A percentile compares a stretch with the other conserved stretches of the same genome.
phyloP scores from a whole-genome alignment of 169 alveolate species.

The Prorocentrum cordatum region DNA sequence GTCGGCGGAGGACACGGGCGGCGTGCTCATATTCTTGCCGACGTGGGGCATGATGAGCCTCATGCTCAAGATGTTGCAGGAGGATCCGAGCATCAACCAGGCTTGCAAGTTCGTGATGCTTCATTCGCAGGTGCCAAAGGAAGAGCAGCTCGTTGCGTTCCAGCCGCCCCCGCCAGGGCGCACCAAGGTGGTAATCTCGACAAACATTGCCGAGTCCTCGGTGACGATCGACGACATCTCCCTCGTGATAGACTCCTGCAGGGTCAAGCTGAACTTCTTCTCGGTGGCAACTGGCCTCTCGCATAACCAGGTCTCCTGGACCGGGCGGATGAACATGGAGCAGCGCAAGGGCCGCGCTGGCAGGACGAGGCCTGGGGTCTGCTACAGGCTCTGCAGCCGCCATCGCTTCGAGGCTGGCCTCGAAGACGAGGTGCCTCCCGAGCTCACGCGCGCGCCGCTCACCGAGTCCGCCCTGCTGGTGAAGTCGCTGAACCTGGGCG shows the following conservation, averaged over 20 bases:
- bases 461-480: conserved; percentile 1
- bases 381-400: conserved; percentile 27
- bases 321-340: conserved; percentile 42
- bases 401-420: conserved; percentile 27
- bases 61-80: not conserved
- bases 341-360: conserved; percentile 67
- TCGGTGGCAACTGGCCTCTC: conserved; percentile 18
- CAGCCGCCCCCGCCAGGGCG: conserved; percentile 22
- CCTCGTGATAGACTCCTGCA: conserved; percentile 39
- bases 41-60: conserved; percentile 23
- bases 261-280: conserved; percentile 29
- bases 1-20: no score
- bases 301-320: conserved; percentile 15
- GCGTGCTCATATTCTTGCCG: conserved; percentile 41
- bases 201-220: conserved; percentile 62
- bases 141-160: conserved; percentile 45
- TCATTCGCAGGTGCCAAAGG: conserved; percentile 60
- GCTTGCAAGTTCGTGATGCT: conserved; percentile 41
- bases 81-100: not conserved
- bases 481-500: conserved; percentile 50
- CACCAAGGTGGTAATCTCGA: conserved; percentile 31
- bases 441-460: conserved; percentile 18
- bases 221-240: conserved; percentile 58
- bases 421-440: conserved; percentile 63
- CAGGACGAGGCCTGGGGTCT: conserved; percentile 43